These are phyloP conservation scores for Globisporangium uncinulatum DNA, from an alignment of 352 stramenopile species.

Conservation along the genomic window DNA sequence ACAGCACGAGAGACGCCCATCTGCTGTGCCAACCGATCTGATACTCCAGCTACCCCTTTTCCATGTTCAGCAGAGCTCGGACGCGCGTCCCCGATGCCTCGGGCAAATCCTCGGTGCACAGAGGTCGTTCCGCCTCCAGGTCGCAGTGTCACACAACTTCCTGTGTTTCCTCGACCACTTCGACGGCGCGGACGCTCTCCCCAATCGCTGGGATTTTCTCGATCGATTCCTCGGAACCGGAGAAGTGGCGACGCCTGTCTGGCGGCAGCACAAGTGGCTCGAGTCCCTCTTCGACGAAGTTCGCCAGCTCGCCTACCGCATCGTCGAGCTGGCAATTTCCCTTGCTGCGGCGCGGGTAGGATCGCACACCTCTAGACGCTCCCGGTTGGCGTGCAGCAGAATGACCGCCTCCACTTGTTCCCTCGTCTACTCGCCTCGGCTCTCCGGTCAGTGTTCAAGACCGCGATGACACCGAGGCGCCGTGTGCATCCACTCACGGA, in stretches of 20 bases:
- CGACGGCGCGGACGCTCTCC: background rate
- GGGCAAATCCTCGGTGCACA: background rate
- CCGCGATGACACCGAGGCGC: no score
- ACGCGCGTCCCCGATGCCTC: no score
- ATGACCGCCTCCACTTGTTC: background rate
- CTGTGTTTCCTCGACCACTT: conserved; percentile 3
- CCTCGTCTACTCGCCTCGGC: no score
- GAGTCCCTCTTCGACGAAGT: no score
- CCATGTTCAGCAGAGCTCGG: background rate
- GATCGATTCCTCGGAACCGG: no score
- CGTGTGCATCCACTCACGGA: no score
- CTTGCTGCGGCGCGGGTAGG: no score
- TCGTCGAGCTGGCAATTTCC: no score
- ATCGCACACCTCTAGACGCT: background rate
- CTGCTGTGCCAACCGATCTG: background rate
- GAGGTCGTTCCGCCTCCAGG: background rate
- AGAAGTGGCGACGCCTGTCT: no score
- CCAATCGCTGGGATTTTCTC: background rate
- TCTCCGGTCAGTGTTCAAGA: no score
- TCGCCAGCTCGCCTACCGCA: no score
- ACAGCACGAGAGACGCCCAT: background rate
- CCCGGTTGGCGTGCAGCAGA: background rate
- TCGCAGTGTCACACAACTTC: background rate
- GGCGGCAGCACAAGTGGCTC: no score
- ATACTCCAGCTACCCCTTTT: background rate